Evolutionary conservation across 768 basidiomycete genomes (phyloP), one percentile per base, ranked within the genome.

Genomic region (Amanita subjunquillea): DNA sequence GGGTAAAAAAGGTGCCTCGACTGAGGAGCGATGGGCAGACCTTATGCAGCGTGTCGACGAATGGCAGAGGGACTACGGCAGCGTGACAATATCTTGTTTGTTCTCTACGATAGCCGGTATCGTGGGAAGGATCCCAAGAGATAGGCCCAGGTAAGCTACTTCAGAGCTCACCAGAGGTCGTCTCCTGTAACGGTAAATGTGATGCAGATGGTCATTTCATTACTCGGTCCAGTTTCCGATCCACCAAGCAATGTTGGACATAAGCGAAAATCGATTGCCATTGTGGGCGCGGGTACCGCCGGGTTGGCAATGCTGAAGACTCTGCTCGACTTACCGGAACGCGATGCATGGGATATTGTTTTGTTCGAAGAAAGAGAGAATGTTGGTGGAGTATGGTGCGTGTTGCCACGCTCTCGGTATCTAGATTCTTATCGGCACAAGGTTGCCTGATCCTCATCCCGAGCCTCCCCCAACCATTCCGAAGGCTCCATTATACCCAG

Each of bases 321-420:
- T 4, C 59, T 78, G 12, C 60, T 76, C 3, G 76, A 78, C 59
- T 57, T 82, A 4, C 75, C 76, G 9, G 62, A 65, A 20, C 66
- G 72, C 20, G 49, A 59, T 20, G 60, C 60, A 8, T 78, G 77
- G 71, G 70, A 77, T 20, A 63, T 83, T 22, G 72, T 72, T 12
- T 59, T 82, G 46, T 80, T 72, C 56, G 82, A 84, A 57, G 70
- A 77, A 60, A 69, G 77, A 29, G 60, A 63, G 34, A 71, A 68
- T 55, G 68, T 82, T 4, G 80, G 77, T 15, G 80, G 82, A 10
- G 63, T 83, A 48, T 83, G 81, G 81, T 74, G 55, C 38, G 67
- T 43, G 13, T 49, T 12, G 22, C 36, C 17, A 45, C 17, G 20
- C 27, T 30, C 13, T 44, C 8, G 49, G 39, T 2, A 9, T 29